Evolutionary conservation across 306 rosid genomes (phyloP).

Genomic region (Cicer cuneatum): DNA sequence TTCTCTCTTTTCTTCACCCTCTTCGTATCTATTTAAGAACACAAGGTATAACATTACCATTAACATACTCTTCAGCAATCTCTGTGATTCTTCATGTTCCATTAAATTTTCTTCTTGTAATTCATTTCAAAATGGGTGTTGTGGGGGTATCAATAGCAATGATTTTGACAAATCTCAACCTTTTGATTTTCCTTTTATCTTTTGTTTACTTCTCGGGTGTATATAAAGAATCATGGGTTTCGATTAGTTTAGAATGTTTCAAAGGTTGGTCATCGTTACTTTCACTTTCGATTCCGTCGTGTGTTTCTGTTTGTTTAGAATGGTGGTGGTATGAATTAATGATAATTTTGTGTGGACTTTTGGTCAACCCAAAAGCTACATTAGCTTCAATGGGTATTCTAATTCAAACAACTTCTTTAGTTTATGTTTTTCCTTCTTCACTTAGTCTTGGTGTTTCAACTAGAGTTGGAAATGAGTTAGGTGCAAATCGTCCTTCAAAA

Average conservation of each 20-base stretch:
- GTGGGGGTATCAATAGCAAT: constrained; percentile 88
- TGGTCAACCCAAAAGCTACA: constrained; percentile 78
- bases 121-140: constrained; percentile 73
- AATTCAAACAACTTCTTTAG: constrained; percentile 83
- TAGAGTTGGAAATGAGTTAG: constrained; percentile 76
- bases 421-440: constrained; percentile 87
- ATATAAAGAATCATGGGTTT: constrained; percentile 85
- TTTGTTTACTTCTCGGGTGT: constrained; percentile 77
- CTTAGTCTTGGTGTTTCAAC: constrained; percentile 90
- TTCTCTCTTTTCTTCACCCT: constrained; percentile 92
- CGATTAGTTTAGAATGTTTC: constrained; percentile 72
- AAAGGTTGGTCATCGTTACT: constrained; percentile 79
- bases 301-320: constrained; percentile 89
- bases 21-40: constrained; percentile 80
- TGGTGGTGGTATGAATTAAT: constrained; percentile 99
- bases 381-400: constrained; percentile 92
- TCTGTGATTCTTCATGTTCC: constrained; percentile 87
- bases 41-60: constrained; percentile 75
- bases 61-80: constrained; percentile 79
- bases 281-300: constrained; percentile 77
- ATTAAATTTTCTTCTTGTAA: constrained; percentile 70
- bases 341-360: constrained; percentile 84
- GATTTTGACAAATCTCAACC: constrained; percentile 77
- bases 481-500: constrained; percentile 74
- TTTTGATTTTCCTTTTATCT: constrained; percentile 62